A percentile compares a stretch with the other conserved stretches of the same genome.
These are phyloP conservation scores for Candida quercuum DNA, from an alignment of 805 yeast genomes.

Conservation along the genomic window DNA sequence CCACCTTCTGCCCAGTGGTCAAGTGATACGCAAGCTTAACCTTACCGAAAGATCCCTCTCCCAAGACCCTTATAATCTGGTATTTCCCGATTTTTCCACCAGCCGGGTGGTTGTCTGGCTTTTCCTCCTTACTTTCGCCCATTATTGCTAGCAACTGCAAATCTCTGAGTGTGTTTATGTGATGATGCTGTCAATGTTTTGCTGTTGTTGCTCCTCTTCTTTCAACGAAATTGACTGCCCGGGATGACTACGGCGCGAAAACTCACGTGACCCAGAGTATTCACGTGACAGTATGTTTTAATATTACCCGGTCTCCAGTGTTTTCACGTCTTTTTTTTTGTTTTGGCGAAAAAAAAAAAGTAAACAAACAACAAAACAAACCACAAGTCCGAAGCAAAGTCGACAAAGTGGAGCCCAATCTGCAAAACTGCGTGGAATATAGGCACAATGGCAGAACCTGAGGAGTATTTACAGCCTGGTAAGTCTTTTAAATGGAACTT, in stretches of 20 bases:
- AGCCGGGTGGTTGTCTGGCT: conserved; percentile 21
- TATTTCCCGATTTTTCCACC: conserved; percentile 76
- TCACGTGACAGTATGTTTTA: no score
- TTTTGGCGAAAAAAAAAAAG: not conserved
- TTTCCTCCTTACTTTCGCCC: conserved; percentile 21
- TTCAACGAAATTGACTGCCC: no score
- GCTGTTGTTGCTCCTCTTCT: no score
- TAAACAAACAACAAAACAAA: not conserved
- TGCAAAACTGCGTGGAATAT: no score
- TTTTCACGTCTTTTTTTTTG: no score
- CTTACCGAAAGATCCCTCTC: conserved; percentile 96
- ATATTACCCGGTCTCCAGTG: no score
- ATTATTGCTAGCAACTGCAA: conserved; percentile 5
- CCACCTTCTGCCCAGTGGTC: conserved; percentile 88
- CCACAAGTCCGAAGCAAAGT: not conserved
- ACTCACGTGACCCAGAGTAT: no score
- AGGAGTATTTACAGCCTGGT: conserved; percentile 32
- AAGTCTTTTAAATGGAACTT: conserved; percentile 12
- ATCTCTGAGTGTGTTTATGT: no score
- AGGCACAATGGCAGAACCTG: conserved; percentile 23
- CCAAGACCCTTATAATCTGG: conserved; percentile 86
- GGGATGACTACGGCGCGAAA: no score
- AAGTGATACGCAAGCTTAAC: conserved; percentile 88
- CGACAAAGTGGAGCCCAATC: no score
- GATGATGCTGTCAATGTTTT: not conserved